Conservation (phyloP, 1,284 basidiomycete genomes). For the Leucoagaricus sp. region DNA sequence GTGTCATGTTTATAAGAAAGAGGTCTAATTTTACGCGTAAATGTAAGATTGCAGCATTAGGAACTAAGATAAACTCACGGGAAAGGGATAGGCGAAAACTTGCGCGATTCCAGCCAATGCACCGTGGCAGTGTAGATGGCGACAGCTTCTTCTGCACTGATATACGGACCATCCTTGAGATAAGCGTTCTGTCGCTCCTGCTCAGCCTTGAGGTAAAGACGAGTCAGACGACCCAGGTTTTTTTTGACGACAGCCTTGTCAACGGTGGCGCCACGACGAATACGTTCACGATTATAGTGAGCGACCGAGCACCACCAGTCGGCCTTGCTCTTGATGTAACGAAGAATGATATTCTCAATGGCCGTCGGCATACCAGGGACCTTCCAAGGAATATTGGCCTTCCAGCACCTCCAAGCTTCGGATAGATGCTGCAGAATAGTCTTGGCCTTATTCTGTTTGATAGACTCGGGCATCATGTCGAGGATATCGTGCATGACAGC, state of each 20-base stretch:
- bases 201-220: slow-evolving; percentile 95
- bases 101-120: slow-evolving; percentile 95
- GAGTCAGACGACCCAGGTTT: slow-evolving; percentile 89
- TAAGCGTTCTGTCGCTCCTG: slow-evolving; percentile 97
- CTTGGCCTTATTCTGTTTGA: slow-evolving; percentile 99
- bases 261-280: slow-evolving; percentile 95
- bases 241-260: slow-evolving; percentile 99
- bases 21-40: slow-evolving; percentile 49
- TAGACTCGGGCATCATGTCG: slow-evolving; percentile 99
- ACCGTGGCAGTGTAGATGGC: slow-evolving; percentile 97
- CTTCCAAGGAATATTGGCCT: slow-evolving; percentile 99
- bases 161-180: slow-evolving; percentile 96
- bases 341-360: slow-evolving; percentile 98
- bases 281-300: slow-evolving; percentile 94
- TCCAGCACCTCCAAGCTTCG: slow-evolving; percentile 99
- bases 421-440: slow-evolving; percentile 97
- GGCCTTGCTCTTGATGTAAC: slow-evolving; percentile 99
- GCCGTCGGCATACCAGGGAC: slow-evolving; percentile 97
- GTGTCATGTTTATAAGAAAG: slow-evolving; percentile 98
- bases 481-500: slow-evolving; percentile 99
- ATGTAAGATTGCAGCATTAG: not conserved
- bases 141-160: slow-evolving; percentile 96
- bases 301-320: slow-evolving; percentile 99
- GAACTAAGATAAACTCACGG: slow-evolving; percentile 52
- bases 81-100: slow-evolving; percentile 97